Base-by-base conservation (phyloP, 306 rosid genomes). In the Cyamopsis tetragonoloba region DNA sequence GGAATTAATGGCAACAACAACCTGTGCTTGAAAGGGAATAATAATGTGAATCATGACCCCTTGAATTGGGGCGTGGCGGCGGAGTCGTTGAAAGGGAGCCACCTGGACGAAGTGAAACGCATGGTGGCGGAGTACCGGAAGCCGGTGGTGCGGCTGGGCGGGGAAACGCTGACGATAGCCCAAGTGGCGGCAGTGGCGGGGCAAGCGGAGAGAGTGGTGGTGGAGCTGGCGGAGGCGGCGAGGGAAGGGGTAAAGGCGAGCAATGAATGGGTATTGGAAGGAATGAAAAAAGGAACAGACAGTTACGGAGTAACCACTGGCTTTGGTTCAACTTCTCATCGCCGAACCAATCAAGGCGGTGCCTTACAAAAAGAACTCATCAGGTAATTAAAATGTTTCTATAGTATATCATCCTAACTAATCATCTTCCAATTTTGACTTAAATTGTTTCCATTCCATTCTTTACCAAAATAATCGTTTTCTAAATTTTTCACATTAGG, bases 261-360 rank as follows among this genome's bases (percentile, higher is more conserved):
- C 64, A 89, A 95, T 23, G 96, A 92, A 0, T 92, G 98, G 98
- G 95, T 92, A 6, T 81, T 89, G 91, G 82, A 89, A 0, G 85
- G 91, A 53, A 82, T 89, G 92, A 76, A 60, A 14, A 85, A 84
- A 0, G 98, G 98, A 0, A 89, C 88, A 0, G 96, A 92, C 63
- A 89, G 92, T 42, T 92, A 92, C 7, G 98, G 98, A 12, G 93
- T 92, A 32, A 92, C 98, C 51, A 92, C 98, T 8, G 98, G 98
- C 0, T 89, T 92, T 53, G 98, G 98, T 37, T 96, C 98, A 0
- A 89, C 96, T 2, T 89, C 98, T 0, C 98, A 92, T 56, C 68
- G 96, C 15, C 66, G 96, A 22, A 92, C 98, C 54, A 92, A 87
- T 20, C 81, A 89, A 19, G 98, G 96, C 14, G 96, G 79, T 24